These are phyloP conservation scores for Fusarium anthophilum DNA, from an alignment of 2,329 filamentous ascomycete species.

Conservation along the genomic window DNA sequence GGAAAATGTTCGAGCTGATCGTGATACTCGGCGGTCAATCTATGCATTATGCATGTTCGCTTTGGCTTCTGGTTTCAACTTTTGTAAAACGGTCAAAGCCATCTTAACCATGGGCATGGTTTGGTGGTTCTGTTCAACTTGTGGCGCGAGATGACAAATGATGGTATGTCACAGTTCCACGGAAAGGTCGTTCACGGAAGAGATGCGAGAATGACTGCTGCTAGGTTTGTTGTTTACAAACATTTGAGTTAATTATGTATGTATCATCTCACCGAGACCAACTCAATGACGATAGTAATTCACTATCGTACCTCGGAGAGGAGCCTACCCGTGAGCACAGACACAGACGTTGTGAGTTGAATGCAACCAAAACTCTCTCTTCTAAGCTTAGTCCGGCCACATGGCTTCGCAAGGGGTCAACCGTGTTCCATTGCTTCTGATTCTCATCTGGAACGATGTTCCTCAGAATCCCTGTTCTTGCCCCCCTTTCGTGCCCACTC, in stretches of 20 bases:
- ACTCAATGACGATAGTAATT: background rate
- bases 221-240: background rate
- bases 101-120: background rate
- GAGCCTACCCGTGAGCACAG: conserved; percentile 8
- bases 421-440: conserved; percentile 25
- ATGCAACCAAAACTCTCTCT: background rate
- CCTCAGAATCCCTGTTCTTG: conserved; percentile 15
- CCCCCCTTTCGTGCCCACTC: conserved; percentile 26
- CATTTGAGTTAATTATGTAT: background rate
- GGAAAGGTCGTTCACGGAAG: background rate
- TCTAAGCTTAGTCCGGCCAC: conserved; percentile 21
- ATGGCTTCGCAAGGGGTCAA: conserved; percentile 33
- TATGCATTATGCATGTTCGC: background rate
- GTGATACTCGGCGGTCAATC: background rate
- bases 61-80: conserved; percentile 7
- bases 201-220: background rate
- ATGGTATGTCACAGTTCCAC: background rate
- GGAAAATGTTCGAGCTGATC: background rate
- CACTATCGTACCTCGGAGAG: background rate
- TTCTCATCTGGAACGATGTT: conserved; percentile 29
- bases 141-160: background rate
- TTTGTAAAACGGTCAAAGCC: background rate
- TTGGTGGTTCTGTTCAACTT: background rate
- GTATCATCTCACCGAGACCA: background rate
- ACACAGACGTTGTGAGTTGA: background rate